Evolutionary conservation across 192 early-diverging fungal species (phyloP).

Genomic region (Mortierella antarctica): DNA sequence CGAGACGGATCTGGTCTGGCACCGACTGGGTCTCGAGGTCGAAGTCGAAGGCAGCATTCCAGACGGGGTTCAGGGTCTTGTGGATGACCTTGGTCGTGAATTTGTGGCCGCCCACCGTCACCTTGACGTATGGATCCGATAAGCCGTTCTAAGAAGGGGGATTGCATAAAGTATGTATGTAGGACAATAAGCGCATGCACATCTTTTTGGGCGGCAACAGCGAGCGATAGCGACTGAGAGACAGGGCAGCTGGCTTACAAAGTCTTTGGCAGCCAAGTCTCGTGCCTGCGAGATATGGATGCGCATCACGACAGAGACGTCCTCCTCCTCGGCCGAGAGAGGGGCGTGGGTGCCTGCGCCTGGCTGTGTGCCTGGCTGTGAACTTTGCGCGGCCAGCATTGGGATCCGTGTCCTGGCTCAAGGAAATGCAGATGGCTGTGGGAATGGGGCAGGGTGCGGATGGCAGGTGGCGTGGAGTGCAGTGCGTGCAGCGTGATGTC

Average conservation of each 20-base stretch:
- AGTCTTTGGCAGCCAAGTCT: constrained; percentile 35
- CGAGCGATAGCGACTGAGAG: neutral
- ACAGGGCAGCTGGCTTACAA: constrained; percentile 3
- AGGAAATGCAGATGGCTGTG: no score
- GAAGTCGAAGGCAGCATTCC: constrained; percentile 72
- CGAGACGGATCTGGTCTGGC: constrained; percentile 54
- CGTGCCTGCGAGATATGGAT: constrained; percentile 27
- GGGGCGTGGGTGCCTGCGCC: neutral
- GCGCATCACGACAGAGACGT: constrained; percentile 23
- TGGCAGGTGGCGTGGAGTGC: no score
- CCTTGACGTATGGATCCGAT: constrained; percentile 57
- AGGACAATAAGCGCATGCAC: neutral
- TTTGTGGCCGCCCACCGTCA: constrained; percentile 67
- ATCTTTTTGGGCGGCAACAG: neutral
- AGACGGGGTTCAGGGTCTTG: constrained; percentile 74
- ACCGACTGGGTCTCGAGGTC: constrained; percentile 52
- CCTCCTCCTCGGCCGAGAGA: neutral
- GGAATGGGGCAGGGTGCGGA: no score
- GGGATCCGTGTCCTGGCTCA: no score
- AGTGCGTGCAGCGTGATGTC: no score
- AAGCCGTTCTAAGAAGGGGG: constrained; percentile 44
- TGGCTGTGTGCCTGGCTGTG: neutral
- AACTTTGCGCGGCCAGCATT: neutral
- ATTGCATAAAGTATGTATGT: neutral
- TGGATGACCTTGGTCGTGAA: constrained; percentile 67